Conservation (phyloP, 495 filamentous ascomycete genomes). For the Talaromyces nanjingensis region DNA sequence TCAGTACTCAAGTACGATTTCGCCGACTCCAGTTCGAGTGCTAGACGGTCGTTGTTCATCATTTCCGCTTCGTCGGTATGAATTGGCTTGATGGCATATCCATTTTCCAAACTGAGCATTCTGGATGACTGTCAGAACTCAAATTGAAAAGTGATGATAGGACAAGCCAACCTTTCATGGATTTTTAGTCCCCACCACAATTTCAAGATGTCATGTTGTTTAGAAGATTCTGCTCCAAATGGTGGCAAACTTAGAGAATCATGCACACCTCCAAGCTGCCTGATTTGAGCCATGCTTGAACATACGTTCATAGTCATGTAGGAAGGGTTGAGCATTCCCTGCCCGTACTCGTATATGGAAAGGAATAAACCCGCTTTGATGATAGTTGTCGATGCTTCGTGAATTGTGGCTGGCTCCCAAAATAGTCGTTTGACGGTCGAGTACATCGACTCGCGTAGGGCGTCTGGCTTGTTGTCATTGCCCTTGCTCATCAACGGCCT, state of each 20-base stretch:
- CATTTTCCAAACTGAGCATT: conserved; percentile 8
- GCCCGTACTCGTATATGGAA: conserved; percentile 8
- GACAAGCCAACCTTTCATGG: conserved; percentile 3
- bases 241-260: background rate
- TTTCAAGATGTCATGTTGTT: background rate
- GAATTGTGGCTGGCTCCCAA: background rate
- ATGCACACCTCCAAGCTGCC: background rate
- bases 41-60: background rate
- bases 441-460: background rate
- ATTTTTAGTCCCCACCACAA: conserved; percentile 4
- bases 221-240: background rate
- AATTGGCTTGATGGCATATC: conserved; percentile 2
- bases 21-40: background rate
- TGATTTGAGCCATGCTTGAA: conserved; percentile 5
- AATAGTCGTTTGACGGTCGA: background rate
- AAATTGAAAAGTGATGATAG: background rate
- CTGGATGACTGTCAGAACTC: background rate
- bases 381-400: background rate
- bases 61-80: background rate
- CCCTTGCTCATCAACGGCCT: background rate
- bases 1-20: background rate
- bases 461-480: background rate
- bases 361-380: conserved; percentile 3
- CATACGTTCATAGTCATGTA: conserved; percentile 1
- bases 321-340: conserved; percentile 3